Evolutionary conservation across 768 basidiomycete species (phyloP), one percentile per base, ranked within the genome.

Genomic region (Psilocybe cubensis): DNA sequence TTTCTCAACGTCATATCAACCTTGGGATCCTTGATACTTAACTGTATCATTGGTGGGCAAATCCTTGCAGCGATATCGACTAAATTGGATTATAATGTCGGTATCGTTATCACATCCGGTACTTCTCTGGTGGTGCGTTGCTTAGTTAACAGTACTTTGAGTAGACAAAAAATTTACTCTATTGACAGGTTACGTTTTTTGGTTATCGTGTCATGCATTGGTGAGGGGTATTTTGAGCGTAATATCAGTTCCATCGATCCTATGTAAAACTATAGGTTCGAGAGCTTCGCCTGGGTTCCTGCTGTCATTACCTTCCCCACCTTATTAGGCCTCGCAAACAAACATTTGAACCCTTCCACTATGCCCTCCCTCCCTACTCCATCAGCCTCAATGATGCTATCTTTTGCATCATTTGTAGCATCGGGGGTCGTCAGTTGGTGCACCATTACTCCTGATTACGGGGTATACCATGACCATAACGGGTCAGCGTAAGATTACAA

Each of bases 31-130:
- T 76, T 87, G 52, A 83, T 88, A 38, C 72, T 89, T 48, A 85
- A 86, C 50, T 81, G 80, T 57, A 89, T 91, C 58, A 78, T 88
- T 28, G 89, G 86, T 2, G 89, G 87, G 0, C 87, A 90, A 65
- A 77, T 84, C 2, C 75, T 91, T 17, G 77, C 86, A 2, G 80
- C 83, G 0, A 81, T 85, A 8, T 80, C 83, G 10, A 41, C 64
- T 42, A 68, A 68, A 29, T 61, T 78, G 18, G 67, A 75, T 53
- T 73, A 71, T 42, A 75, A 74, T 1, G 41, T 70, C 1, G 77
- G 77, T 10, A 80, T 80, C 31, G 72, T 77, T 4, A 75, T 79
- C 25, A 74, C 78, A 41, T 68, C 73, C 5, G 57, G 75, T 7
- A 60, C 78, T 12, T 75, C 76, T 0, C 58, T 77, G 44, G 69